Conservation (phyloP, 306 rosid genomes). For the Psophocarpus tetragonolobus region DNA sequence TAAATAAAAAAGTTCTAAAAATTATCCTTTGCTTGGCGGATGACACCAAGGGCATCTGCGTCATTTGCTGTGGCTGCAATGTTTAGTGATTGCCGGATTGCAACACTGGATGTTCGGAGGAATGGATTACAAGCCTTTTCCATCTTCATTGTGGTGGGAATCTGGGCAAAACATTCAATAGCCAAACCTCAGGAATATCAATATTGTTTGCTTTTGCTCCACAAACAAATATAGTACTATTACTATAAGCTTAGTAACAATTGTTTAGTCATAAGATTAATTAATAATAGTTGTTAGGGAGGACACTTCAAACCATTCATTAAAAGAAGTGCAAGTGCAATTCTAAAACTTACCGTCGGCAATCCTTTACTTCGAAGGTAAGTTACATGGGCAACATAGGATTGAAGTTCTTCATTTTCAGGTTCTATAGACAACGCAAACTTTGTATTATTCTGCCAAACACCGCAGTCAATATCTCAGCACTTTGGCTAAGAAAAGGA, state of each 20-base stretch:
- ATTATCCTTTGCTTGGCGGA: slow-evolving; percentile 73
- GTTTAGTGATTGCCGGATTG: slow-evolving; percentile 60
- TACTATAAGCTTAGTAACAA: not conserved
- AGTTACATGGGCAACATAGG: slow-evolving; percentile 69
- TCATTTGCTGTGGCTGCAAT: slow-evolving; percentile 65
- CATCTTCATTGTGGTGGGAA: slow-evolving; percentile 68
- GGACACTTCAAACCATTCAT: not conserved
- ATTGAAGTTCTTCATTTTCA: slow-evolving; percentile 72
- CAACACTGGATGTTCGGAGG: slow-evolving; percentile 66
- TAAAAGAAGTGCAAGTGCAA: not conserved
- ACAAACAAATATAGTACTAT: slow-evolving; percentile 15
- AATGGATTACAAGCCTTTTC: slow-evolving; percentile 89
- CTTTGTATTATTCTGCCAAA: slow-evolving; percentile 77
- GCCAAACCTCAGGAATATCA: too few species aligned
- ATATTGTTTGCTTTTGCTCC: too few species aligned
- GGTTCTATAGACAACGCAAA: slow-evolving; percentile 90
- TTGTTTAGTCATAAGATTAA: not conserved
- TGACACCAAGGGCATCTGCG: slow-evolving; percentile 69
- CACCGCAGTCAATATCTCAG: slow-evolving; percentile 31
- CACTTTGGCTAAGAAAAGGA: not conserved
- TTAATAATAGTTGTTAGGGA: not conserved
- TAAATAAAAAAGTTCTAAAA: slow-evolving; percentile 43
- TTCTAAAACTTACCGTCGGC: slow-evolving; percentile 67
- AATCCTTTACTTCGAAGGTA: slow-evolving; percentile 77
- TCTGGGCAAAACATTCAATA: slow-evolving; percentile 56